Base-by-base conservation (phyloP, 768 basidiomycete genomes). In the Lentinula edodes region DNA sequence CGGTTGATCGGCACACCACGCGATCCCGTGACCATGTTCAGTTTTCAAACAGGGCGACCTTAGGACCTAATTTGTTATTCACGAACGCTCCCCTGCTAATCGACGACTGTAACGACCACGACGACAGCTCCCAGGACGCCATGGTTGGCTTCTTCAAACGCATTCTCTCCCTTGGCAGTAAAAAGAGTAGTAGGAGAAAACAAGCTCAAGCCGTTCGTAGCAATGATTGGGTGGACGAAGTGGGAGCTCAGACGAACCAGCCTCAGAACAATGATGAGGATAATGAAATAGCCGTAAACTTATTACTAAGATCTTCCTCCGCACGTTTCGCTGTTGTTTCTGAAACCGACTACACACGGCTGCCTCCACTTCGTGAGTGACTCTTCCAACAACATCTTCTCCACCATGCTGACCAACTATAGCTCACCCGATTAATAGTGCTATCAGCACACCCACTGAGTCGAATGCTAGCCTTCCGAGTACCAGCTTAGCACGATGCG, bases 291-390 rank as follows among this genome's bases (percentile, higher is more conserved):
- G 76, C 73, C 23, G 76, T 76, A 18, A 79, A 73, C 63, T 75
- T 78, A 5, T 77, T 93, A 13, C 70, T 93, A 39, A 83, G 90
- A 48, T 90, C 90, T 1, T 86, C 88, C 13, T 91, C 91, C 5
- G 81, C 87, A 42, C 83, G 87, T 51, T 87, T 79, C 71, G 76
- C 81, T 5, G 80, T 83, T 36, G 81, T 82, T 35, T 71, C 82
- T 7, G 85, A 86, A 66, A 70, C 80, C 8, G 83, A 86, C 67
- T 83, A 85, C 66, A 68, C 76, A 23, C 76, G 81, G 53, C 70
- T 91, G 8, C 86, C 89, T 20, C 88, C 89, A 57, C 73, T 91
- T 63, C 89, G 90, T 92, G 68, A 75, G 90, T 80, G 9, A 41
- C 7, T 59, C 23, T 41, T 20, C 13, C 16, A 32, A 36, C 36